phyloP scores from a whole-genome alignment of 768 basidiomycete species.

The Cystofilobasidium ferigula region DNA sequence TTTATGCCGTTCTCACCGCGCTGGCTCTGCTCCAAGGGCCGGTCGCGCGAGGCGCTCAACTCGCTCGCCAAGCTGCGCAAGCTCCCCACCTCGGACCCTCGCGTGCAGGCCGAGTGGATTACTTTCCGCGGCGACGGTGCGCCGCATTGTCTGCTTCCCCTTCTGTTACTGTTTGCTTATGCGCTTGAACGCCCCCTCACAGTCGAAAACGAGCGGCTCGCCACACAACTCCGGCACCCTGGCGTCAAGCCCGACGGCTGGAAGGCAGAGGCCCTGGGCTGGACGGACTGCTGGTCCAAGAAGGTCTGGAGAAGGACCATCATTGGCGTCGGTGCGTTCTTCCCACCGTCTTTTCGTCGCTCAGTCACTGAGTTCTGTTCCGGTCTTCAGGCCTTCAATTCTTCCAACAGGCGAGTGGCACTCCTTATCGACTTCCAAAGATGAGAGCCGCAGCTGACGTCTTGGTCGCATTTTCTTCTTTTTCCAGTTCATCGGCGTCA shows the following conservation, averaged over 20 bases:
- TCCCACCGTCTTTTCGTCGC: no score
- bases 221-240: conserved; percentile 14
- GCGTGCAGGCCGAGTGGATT: conserved; percentile 28
- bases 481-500: neutral
- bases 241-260: conserved; percentile 3
- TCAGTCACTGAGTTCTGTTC: no score
- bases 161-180: neutral
- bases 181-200: neutral
- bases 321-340: neutral
- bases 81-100: conserved; percentile 15
- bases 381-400: conserved; percentile 27
- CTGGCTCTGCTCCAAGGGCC: conserved; percentile 29
- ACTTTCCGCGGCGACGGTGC: conserved; percentile 20
- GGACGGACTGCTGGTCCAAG: conserved; percentile 10
- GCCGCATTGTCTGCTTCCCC: neutral
- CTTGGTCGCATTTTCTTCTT: neutral
- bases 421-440: conserved; percentile 10
- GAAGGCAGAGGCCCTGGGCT: conserved; percentile 19
- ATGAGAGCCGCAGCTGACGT: no score
- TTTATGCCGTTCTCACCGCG: neutral
- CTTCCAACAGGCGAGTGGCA: conserved; percentile 26
- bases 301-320: conserved; percentile 17
- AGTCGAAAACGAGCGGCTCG: conserved; percentile 8
- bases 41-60: conserved; percentile 26
- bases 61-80: conserved; percentile 26